Percentiles rank a stretch among this genome's conserved stretches.
phyloP scores from a whole-genome alignment of 208 protist genomes.

The Novymonas esmeraldas region DNA sequence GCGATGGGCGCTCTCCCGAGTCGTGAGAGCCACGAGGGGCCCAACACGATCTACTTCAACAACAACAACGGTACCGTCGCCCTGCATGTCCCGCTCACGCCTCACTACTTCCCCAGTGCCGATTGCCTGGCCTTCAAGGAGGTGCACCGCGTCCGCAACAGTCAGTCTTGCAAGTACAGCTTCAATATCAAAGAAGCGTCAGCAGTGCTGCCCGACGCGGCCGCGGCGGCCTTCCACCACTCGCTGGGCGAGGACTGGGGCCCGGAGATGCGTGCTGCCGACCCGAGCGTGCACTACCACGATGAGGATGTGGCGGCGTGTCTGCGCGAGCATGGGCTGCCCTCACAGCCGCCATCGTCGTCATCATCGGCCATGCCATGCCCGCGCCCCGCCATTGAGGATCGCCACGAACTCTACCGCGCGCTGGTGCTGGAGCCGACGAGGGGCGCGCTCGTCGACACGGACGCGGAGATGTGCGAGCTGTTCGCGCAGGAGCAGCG shows the following conservation, averaged over 20 bases:
- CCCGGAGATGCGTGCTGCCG: conserved; percentile 23
- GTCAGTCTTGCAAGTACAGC: conserved; percentile 55
- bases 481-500: conserved; percentile 20
- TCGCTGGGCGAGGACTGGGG: conserved; percentile 28
- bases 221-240: conserved; percentile 17
- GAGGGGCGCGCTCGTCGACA: conserved; percentile 27
- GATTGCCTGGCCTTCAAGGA: conserved; percentile 50
- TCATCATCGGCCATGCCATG: background rate
- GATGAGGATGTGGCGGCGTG: conserved; percentile 8
- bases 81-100: conserved; percentile 41
- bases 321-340: conserved; percentile 6
- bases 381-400: conserved; percentile 15
- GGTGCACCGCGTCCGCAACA: conserved; percentile 36
- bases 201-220: conserved; percentile 16
- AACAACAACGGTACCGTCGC: conserved; percentile 37
- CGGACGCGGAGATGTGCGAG: conserved; percentile 38
- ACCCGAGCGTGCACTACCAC: conserved; percentile 35
- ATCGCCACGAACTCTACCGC: conserved; percentile 23
- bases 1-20: conserved; percentile 57
- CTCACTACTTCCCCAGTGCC: conserved; percentile 51
- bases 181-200: conserved; percentile 37
- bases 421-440: conserved; percentile 24
- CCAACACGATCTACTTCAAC: conserved; percentile 35
- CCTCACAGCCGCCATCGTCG: background rate
- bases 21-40: conserved; percentile 44